phyloP scores from a whole-genome alignment of 768 basidiomycete species.

The Podaxis sp. region DNA sequence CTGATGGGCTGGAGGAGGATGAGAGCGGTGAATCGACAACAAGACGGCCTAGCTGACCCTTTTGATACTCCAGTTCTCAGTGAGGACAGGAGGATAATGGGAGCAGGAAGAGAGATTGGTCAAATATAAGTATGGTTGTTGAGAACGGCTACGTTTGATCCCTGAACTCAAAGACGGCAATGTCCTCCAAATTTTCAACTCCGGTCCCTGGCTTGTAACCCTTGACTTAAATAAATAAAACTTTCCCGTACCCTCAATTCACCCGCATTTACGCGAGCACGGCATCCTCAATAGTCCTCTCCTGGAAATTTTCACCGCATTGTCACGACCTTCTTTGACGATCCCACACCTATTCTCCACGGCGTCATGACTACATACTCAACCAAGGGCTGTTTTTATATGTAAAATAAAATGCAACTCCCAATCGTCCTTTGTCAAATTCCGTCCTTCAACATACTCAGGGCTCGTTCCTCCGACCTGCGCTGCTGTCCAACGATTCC shows the following conservation, averaged over 20 bases:
- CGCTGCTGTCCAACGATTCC: background rate
- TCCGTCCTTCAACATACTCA: background rate
- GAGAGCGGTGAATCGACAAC: conserved; percentile 18
- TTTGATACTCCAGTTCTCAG: conserved; percentile 43
- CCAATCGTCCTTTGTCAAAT: background rate
- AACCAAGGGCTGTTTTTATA: conserved; percentile 11
- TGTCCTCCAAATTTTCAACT: conserved; percentile 49
- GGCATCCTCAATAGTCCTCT: conserved; percentile 4
- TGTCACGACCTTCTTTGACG: background rate
- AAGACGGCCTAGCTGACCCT: conserved; percentile 36
- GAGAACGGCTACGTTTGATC: conserved; percentile 40
- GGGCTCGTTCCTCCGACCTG: background rate
- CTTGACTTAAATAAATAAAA: conserved; percentile 11
- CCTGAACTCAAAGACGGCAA: conserved; percentile 50
- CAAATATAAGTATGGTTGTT: conserved; percentile 45
- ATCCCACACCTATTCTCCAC: conserved; percentile 10
- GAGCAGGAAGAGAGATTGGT: conserved; percentile 27
- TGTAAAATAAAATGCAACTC: conserved; percentile 10
- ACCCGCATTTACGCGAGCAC: conserved; percentile 13
- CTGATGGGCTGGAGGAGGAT: conserved; percentile 19
- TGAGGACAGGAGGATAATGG: conserved; percentile 34
- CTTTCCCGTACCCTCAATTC: conserved; percentile 12
- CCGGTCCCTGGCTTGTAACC: conserved; percentile 33
- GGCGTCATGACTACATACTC: conserved; percentile 12
- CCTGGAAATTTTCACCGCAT: conserved; percentile 7